Base-by-base conservation (phyloP, 176 grass and related monocot species). In the Carex parvula region DNA sequence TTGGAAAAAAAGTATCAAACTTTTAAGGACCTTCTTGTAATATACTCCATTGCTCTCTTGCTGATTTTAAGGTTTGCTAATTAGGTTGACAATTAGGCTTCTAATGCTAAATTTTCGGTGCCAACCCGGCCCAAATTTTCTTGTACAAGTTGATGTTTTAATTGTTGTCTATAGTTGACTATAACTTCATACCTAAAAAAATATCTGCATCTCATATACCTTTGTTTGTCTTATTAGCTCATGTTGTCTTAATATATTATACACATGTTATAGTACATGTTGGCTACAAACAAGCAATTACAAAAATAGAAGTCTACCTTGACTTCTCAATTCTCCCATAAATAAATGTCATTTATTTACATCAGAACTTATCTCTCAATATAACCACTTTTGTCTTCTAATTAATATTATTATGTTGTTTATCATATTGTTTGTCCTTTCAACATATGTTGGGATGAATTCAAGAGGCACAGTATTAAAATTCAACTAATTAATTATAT, bases 101-200 rank as follows among this genome's bases (percentile, higher is more conserved):
- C 8, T 32, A 13, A 24, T 83, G 62, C 81, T 69, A 68, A 44
- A 60, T 62, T 83, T 68, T 53, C 60, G 21, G 63, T 83, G 81
- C 60, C 62, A 66, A 83, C 32, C 21, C 1, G 44, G 62, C 73
- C 26, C 2, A 56, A 15, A 78, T 56, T 66, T 83, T 83, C 64
- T 32, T 69, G 12, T 66, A 20, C 81, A 83, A 69, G 62, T 69
- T 67, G 81, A 67, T 12, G 62, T 24, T 68, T 83, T 39, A 66
- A 54, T 18, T 15, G 26, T 53, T 52, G 42, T 54, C 37, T 32
- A 54, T 66, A 67, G 17, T 83, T 83, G 81, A 66, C 62, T n/a
- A 12, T 8, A 68, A 55, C 12, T 22, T 65, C 35, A 15, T 37
- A 64, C 20, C 32, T 18, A 60, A 81, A 81, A 63, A 61, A 50